Percentiles rank a stretch among this genome's conserved stretches.
Evolutionary conservation across 192 early-diverging fungal species (phyloP).

Genomic region (Backusella liffmaniae): DNA sequence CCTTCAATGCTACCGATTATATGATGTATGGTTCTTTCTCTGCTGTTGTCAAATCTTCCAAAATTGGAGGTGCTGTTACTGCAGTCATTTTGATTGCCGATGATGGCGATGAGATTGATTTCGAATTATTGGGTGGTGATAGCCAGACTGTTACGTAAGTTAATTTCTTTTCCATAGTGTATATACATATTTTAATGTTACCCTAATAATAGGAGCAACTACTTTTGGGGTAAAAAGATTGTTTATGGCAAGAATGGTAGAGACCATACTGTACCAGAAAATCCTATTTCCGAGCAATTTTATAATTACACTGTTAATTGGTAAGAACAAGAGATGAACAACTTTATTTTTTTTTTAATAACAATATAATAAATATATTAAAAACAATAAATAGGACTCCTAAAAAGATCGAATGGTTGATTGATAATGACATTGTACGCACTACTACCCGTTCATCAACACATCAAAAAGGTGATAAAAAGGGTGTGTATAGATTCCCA

Average conservation of each 20-base stretch:
- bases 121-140: constrained; percentile 43
- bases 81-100: constrained; percentile 39
- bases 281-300: constrained; percentile 29
- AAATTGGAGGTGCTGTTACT: constrained; percentile 36
- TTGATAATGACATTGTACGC: constrained; percentile 40
- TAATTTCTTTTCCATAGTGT: background rate
- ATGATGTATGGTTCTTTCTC: constrained; percentile 44
- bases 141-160: constrained; percentile 17
- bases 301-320: constrained; percentile 50
- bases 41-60: constrained; percentile 35
- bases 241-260: constrained; percentile 20
- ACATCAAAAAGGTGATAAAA: background rate
- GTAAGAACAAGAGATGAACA: constrained; percentile 15
- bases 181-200: background rate
- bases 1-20: constrained; percentile 4
- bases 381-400: constrained; percentile 16
- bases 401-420: constrained; percentile 43
- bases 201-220: constrained; percentile 17
- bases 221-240: constrained; percentile 25
- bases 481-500: constrained; percentile 27
- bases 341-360: background rate
- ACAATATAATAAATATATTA: background rate
- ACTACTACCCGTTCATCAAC: constrained; percentile 20
- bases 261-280: constrained; percentile 9
- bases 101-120: constrained; percentile 54